Percentiles rank a stretch among this genome's conserved stretches.
These are phyloP conservation scores for Solanum appendiculatum DNA, from an alignment of 257 asterid genomes.

Conservation along the genomic window DNA sequence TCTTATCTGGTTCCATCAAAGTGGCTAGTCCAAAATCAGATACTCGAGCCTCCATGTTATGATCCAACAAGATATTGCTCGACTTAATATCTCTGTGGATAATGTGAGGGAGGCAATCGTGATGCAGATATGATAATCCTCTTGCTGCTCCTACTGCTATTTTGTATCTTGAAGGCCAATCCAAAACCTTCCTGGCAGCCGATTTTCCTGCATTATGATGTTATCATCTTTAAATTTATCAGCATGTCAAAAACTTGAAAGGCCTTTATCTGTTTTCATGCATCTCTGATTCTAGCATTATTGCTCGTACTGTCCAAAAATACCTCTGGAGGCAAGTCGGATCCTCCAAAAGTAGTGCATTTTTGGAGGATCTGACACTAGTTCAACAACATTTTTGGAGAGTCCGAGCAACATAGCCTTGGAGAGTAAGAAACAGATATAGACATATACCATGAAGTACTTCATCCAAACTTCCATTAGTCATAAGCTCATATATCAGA, in stretches of 20 bases:
- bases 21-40: conserved; percentile 93
- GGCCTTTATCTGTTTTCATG: neutral
- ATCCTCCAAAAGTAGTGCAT: neutral
- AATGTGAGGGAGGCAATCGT: conserved; percentile 84
- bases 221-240: neutral
- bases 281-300: neutral
- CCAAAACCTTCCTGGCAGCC: conserved; percentile 39
- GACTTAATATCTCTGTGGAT: conserved; percentile 86
- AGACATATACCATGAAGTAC: conserved; percentile 55
- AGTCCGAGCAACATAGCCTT: neutral
- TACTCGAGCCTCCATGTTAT: conserved; percentile 61
- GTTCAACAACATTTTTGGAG: neutral
- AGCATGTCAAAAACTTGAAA: neutral
- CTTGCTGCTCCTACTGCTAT: conserved; percentile 88
- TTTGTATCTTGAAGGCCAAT: conserved; percentile 68
- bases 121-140: conserved; percentile 83
- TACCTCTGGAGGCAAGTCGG: neutral
- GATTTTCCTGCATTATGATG: conserved; percentile 42
- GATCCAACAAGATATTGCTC: conserved; percentile 73
- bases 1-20: conserved; percentile 65
- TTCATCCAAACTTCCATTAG: conserved; percentile 60
- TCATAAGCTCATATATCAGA: conserved; percentile 87
- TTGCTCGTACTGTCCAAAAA: neutral
- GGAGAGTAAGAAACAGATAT: neutral
- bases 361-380: neutral